phyloP scores from a whole-genome alignment of 75 land plant species.

The Cryptomeria japonica region DNA sequence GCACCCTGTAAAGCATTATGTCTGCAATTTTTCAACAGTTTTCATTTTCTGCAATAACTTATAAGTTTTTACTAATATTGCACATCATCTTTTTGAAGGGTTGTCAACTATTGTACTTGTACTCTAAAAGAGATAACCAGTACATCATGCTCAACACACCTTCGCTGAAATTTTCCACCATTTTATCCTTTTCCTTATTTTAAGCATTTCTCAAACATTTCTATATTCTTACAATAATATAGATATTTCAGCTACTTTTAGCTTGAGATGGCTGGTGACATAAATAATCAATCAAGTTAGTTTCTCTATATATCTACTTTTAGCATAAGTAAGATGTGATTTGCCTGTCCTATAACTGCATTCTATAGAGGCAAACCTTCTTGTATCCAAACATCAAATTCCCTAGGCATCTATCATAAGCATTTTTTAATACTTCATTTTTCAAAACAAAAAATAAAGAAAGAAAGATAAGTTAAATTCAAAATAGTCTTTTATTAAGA shows the following conservation, averaged over 20 bases:
- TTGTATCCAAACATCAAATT: not conserved
- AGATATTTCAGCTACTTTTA: not conserved
- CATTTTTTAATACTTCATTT: not conserved
- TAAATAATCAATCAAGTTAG: not conserved
- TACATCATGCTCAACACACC: not conserved
- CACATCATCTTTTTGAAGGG: not conserved
- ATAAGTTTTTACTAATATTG: not conserved
- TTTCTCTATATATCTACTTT: not conserved
- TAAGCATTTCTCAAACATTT: not conserved
- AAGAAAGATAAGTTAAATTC: not conserved
- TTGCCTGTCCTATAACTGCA: not conserved
- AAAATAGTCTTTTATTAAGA: not conserved
- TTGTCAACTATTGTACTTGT: not conserved
- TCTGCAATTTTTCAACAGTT: constrained; percentile 19
- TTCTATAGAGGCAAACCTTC: not conserved
- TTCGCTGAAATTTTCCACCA: not conserved
- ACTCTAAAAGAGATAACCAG: not conserved
- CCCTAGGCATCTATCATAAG: not conserved
- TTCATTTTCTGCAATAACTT: not conserved
- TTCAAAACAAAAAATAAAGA: not conserved
- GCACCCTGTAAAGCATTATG: constrained; percentile 55
- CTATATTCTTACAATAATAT: not conserved
- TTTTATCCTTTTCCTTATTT: not conserved
- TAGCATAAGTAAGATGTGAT: not conserved
- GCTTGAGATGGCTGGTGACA: not conserved